These are phyloP conservation scores for Bidens hawaiensis DNA, from an alignment of 140 eudicot species.

Conservation along the genomic window DNA sequence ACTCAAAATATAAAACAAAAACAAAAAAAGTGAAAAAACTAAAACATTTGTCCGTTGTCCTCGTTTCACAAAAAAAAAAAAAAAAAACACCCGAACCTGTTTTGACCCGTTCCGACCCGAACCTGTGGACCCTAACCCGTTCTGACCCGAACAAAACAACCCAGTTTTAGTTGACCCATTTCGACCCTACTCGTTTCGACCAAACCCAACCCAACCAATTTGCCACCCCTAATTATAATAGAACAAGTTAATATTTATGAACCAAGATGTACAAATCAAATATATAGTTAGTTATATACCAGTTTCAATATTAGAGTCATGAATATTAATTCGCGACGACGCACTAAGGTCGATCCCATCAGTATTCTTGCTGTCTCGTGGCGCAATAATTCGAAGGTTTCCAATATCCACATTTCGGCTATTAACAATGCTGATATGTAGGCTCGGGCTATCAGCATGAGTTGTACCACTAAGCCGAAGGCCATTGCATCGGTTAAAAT, in stretches of 20 bases:
- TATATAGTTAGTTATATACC: slow-evolving; percentile 12
- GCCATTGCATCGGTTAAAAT: slow-evolving; percentile 9
- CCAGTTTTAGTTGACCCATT: too few species aligned
- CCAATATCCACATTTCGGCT: slow-evolving; percentile 10
- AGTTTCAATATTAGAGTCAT: slow-evolving; percentile 20
- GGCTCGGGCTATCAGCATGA: slow-evolving; percentile 22
- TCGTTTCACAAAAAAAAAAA: too few species aligned
- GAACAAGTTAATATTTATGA: background rate
- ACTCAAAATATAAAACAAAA: too few species aligned
- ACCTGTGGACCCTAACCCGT: too few species aligned
- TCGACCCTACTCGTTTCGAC: too few species aligned
- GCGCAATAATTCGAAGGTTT: slow-evolving; percentile 20
- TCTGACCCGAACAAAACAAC: too few species aligned
- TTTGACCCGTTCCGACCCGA: too few species aligned
- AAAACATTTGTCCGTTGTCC: too few species aligned
- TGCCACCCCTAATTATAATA: too few species aligned
- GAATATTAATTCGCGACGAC: slow-evolving; percentile 23
- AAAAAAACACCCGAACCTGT: too few species aligned
- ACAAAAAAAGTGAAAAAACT: too few species aligned
- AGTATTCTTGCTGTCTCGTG: slow-evolving; percentile 31
- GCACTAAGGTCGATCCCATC: slow-evolving; percentile 31
- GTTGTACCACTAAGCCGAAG: slow-evolving; percentile 20
- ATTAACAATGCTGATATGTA: slow-evolving; percentile 20
- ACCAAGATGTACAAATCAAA: background rate
- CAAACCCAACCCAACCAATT: too few species aligned